These are phyloP conservation scores for Meyerozyma guilliermondii DNA, from an alignment of 1,139 yeast species.

Conservation along the genomic window DNA sequence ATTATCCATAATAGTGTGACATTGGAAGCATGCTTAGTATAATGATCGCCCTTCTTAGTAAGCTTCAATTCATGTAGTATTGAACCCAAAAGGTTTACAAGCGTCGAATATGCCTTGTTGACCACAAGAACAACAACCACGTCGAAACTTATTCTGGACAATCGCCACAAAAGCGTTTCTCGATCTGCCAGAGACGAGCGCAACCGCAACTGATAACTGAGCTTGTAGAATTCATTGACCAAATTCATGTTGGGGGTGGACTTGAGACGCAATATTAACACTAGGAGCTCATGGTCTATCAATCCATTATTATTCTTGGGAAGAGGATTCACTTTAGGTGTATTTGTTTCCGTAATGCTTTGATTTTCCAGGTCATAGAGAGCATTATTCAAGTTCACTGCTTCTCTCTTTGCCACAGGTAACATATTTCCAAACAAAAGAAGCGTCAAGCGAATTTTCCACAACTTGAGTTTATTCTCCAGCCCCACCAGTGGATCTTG, in stretches of 20 bases:
- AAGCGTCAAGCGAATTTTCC: slow-evolving; percentile 37
- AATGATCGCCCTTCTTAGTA: background rate
- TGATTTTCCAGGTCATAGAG: slow-evolving; percentile 30
- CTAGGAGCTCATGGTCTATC: slow-evolving; percentile 19
- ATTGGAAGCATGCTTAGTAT: slow-evolving; percentile 5
- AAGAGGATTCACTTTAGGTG: slow-evolving; percentile 24
- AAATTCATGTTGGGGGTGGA: slow-evolving; percentile 32
- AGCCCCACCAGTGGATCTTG: slow-evolving; percentile 6
- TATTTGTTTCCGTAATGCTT: background rate
- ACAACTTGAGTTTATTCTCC: slow-evolving; percentile 18
- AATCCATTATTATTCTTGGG: slow-evolving; percentile 28
- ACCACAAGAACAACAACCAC: slow-evolving; percentile 8
- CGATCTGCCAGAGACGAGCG: slow-evolving; percentile 4
- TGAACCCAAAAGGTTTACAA: slow-evolving; percentile 7
- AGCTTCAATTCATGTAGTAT: slow-evolving; percentile 3
- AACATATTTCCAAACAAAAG: slow-evolving; percentile 27
- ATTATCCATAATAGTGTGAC: slow-evolving; percentile 5
- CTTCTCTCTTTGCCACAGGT: slow-evolving; percentile 32
- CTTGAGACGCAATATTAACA: slow-evolving; percentile 32
- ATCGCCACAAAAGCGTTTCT: slow-evolving; percentile 4
- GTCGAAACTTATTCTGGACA: slow-evolving; percentile 9
- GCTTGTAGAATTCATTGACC: slow-evolving; percentile 37
- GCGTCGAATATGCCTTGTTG: slow-evolving; percentile 7
- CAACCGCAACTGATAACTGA: slow-evolving; percentile 34
- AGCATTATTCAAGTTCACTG: slow-evolving; percentile 32